Base-by-base conservation (phyloP, 2,329 filamentous ascomycete species). In the Ascochyta clinopodiicola region DNA sequence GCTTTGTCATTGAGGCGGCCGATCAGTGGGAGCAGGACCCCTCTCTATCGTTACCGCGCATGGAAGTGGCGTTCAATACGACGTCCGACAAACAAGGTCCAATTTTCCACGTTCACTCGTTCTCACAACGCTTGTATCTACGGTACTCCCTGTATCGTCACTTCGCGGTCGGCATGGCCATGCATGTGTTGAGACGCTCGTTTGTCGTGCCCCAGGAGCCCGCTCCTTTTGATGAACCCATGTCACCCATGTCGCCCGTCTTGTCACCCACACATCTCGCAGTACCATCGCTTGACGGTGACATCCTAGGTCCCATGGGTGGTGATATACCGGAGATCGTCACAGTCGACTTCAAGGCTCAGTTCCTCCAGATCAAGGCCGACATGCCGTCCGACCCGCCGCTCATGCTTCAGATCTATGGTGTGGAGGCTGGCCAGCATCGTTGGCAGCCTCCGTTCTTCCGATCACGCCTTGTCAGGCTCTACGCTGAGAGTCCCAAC, bases 101-200 rank as follows among this genome's bases (percentile, higher is more conserved):
- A 0, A 82, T 96, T 6, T 91, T 97, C 69, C 92, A 98, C 70
- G 78, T 98, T 38, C 92, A 96, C 63, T 90, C 91, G 0, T 86
- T 90, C 47, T 84, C 95, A 19, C 89, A 89, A 63, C 91, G 90
- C 6, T 78, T 99, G 2, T 86, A 91, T 57, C 70, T 96, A 7
- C 89, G 96, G 45, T 98, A 98, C 71, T 99, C 96, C 0, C 83
- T 99, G 0, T 96, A 96, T 73, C 88, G 93, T 3, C 93, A 96
- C 71, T 99, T 97, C 70, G 89, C 93, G 0, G 83, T 96, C 24
- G 90, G 92, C 1, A 87, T 98, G 56, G 95, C 94, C 8, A 79
- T 84, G 22, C 88, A 87, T 70, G 91, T 96, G 2, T 75, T 99
- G 22, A 73, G 70, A 42, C 75, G 75, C 39, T 80, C 80, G 0